Base-by-base conservation (phyloP, 345 rosid species). In the Chamaenerion angustifolium region DNA sequence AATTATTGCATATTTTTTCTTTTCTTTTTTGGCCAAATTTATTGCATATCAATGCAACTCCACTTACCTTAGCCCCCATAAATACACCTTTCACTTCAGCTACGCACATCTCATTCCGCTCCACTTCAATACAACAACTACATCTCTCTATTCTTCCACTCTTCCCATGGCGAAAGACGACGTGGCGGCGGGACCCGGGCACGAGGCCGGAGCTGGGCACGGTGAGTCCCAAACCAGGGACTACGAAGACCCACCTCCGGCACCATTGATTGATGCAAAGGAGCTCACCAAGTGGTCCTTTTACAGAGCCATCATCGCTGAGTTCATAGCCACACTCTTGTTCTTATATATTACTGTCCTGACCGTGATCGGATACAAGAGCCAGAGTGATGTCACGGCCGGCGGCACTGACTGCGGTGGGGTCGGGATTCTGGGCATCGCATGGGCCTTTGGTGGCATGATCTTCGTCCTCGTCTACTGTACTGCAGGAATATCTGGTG, bases 361-460 rank as follows among this genome's bases (percentile, higher is more conserved):
- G 58, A 72, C 73, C 10, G 71, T 68, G n/a, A 68, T 72, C 50
- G 73, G 73, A 9, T 68, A 61, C 63, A 72, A 58, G 53, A 68
- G 71, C 55, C 73, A 68, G 57, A 47, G 42, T 18, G 67, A 64
- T 31, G 3, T 53, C 3, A 6, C 40, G 16, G 43, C 57, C 16
- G 57, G 54, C 50, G 43, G 10, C 8, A 65, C 64, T 25, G 56
- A 12, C 12, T 68, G 73, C 43, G 68, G 65, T 2, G 73, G 73
- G 12, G 68, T 64, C 42, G 73, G 77, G 19, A 61, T 68, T 54
- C 70, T 72, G 16, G 77, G 77, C 41, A 68, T 72, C 19, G 70
- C 72, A 18, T 72, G 73, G 76, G 72, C 73, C 42, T 72, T 72
- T 15, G 76, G 76, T 16, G 76, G 76, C 50, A 72, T 72, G 76